phyloP scores from a whole-genome alignment of 306 rosid genomes.

The Cajanus cajan region DNA sequence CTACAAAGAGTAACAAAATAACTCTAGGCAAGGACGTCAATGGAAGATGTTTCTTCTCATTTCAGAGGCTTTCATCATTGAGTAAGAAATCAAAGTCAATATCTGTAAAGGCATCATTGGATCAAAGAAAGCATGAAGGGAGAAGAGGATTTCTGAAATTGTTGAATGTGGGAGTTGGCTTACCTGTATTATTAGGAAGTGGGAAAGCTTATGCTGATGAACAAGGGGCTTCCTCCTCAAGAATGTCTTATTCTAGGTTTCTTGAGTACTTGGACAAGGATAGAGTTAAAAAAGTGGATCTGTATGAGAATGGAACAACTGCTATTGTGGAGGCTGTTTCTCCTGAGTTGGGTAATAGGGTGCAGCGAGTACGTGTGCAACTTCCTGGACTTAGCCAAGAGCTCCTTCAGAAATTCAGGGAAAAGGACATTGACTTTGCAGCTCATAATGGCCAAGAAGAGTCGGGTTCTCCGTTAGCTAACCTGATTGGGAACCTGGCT shows the following conservation, averaged over 20 bases:
- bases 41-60: slow-evolving; percentile 48
- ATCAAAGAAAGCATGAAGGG: slow-evolving; percentile 57
- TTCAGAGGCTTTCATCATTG: slow-evolving; percentile 42
- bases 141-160: slow-evolving; percentile 83
- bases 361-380: slow-evolving; percentile 91
- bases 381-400: slow-evolving; percentile 98
- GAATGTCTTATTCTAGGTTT: slow-evolving; percentile 97
- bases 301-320: slow-evolving; percentile 85
- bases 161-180: slow-evolving; percentile 66
- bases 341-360: slow-evolving; percentile 85
- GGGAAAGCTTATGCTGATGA: slow-evolving; percentile 84
- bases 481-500: slow-evolving; percentile 92
- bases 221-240: slow-evolving; percentile 87
- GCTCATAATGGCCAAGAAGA: slow-evolving; percentile 99
- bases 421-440: slow-evolving; percentile 92
- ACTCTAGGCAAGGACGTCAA: slow-evolving; percentile 51
- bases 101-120: slow-evolving; percentile 57
- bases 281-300: slow-evolving; percentile 88
- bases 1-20: slow-evolving; percentile 47
- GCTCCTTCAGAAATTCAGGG: slow-evolving; percentile 94
- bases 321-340: slow-evolving; percentile 94
- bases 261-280: slow-evolving; percentile 90
- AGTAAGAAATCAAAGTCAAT: slow-evolving; percentile 40
- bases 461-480: slow-evolving; percentile 75
- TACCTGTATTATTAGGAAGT: slow-evolving; percentile 63